Base-by-base conservation (phyloP, 352 stramenopile species). In the Pythium phragmiticola region DNA sequence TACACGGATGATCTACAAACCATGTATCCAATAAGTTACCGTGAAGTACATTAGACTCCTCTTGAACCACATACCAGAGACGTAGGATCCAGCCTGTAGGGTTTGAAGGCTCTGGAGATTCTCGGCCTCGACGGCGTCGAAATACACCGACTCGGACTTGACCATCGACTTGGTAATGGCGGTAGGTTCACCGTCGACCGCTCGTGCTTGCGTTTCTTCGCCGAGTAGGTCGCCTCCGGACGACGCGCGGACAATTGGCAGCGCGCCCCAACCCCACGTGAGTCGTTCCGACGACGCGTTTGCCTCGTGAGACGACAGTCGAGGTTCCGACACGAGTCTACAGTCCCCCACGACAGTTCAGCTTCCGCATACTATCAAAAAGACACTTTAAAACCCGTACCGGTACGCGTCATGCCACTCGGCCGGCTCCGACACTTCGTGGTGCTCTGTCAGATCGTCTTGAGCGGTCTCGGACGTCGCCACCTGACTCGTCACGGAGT, bases 61-160 rank as follows among this genome's bases (percentile, higher is more conserved):
- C 12, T 39, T 39, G 34, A 13, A 33, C 16, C 26, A n/a, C 42
- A 8, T 48, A 73, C 60, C 62, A 42, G 66, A 66, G 23, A 59
- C 47, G 50, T 67, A 68, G 7, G 45, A 4, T 28, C 47, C 58
- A 2, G 48, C 13, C 14, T 46, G 39, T 7, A 46, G 39, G 39
- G 12, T 28, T 14, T 46, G 39, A 8, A 46, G 9, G 14, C 17
- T 28, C 21, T 73, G 36, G 33, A 68, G 52, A 70, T 72, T 61
- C 33, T 77, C 72, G 9, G 68, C 69, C 33, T 92, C 82, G 23
- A 94, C 73, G 0, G 82, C 84, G 58, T 92, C 83, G 74, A 92
- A 94, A 55, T 92, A 94, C 2, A 94, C 66, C 0, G 82, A 90
- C 8, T 76, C 75, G 43, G 70, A 88, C 63, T 92, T 90, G 36